Evolutionary conservation across 148 eudicot genomes (phyloP).

Genomic region (Vaccinium corymbosum): DNA sequence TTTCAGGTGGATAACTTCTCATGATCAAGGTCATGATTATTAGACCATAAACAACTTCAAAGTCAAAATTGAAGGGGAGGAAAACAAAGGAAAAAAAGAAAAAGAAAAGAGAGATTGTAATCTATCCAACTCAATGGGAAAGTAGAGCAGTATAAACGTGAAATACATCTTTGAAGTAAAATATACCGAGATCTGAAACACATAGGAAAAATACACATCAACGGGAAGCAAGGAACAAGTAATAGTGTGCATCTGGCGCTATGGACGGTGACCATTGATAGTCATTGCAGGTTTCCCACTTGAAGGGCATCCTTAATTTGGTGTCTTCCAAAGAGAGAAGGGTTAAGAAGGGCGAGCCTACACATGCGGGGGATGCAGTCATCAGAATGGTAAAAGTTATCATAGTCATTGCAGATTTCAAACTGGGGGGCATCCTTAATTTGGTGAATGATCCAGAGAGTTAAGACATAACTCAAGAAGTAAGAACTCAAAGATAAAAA

Average conservation of each 20-base stretch:
- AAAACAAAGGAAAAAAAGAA: too few species aligned
- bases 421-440: not conserved
- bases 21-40: not conserved
- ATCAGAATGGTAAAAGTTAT: too few species aligned
- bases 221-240: not conserved
- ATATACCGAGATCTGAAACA: not conserved
- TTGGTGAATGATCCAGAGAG: not conserved
- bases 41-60: not conserved
- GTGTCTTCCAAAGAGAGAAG: not conserved
- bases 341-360: not conserved
- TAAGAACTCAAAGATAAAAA: not conserved
- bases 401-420: not conserved
- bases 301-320: not conserved
- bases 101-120: not conserved
- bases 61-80: not conserved
- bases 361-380: too few species aligned
- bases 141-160: not conserved
- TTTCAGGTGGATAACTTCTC: not conserved
- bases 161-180: not conserved
- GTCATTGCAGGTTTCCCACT: not conserved
- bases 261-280: not conserved
- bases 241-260: not conserved
- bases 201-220: not conserved
- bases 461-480: not conserved
- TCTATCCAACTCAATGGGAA: not conserved